Evolutionary conservation across 805 yeast species (phyloP), one percentile per base, ranked within the genome.

Genomic region (Candida krabiensis): DNA sequence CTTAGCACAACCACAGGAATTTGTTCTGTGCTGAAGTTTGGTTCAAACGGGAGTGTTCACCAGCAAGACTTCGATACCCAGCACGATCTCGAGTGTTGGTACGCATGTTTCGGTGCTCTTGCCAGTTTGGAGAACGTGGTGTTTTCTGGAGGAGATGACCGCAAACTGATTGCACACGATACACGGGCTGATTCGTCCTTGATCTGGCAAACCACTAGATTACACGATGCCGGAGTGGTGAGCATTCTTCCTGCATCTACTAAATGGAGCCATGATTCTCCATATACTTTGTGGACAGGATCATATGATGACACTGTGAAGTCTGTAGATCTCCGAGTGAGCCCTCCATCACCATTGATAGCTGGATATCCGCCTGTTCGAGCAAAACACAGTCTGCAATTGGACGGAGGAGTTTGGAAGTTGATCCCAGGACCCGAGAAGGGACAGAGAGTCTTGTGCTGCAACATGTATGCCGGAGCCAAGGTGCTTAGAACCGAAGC

Each of bases 391-490:
- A 64, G 66, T 29, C 59, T 67, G 19, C 73, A 81, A 32, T 65
- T 93, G 3, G 90, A 88, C 1, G 98, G 99, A 5, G 99, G 99
- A 2, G 98, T 91, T 3, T 91, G 99, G 99, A 69, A 96, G 51
- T 69, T 93, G 41, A 65, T 79, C 6, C 96, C 96, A 2, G 44
- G 49, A n/a, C 69, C 77, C 14, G 49, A 54, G 4, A 49, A 55
- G 11, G 69, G 67, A 23, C 63, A 75, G 40, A 64, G 76, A 28
- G 71, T 91, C 0, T 63, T 91, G 34, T 79, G 82, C 0, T 90
- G 97, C 58, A 88, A 96, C 55, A 93, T 93, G 98, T 91, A 91
- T 55, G 89, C 87, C 49, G 99, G 99, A 13, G 96, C 96, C 2
- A 70, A 89, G 40, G 67, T 90, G 0, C 58, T 90, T 1, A 58